Conservation (phyloP, 768 basidiomycete species). For the Boletus vermiculosoides region DNA sequence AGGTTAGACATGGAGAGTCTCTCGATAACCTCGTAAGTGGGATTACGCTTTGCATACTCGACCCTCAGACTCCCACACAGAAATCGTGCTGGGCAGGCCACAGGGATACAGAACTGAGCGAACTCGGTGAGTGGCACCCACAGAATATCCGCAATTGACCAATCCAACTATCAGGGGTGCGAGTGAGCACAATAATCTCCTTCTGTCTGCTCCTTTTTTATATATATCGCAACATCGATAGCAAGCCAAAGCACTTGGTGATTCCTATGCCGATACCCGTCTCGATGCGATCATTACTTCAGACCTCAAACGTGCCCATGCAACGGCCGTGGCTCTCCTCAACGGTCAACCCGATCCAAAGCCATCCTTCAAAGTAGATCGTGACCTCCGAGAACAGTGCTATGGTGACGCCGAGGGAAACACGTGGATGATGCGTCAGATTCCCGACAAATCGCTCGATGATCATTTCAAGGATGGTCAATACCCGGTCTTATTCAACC, state of each 20-base stretch:
- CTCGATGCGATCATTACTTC: slow-evolving; percentile 66
- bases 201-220: background rate
- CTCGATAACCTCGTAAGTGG: slow-evolving; percentile 65
- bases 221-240: slow-evolving; percentile 20
- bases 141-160: background rate
- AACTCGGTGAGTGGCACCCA: slow-evolving; percentile 55
- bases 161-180: slow-evolving; percentile 45
- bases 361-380: slow-evolving; percentile 47
- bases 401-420: slow-evolving; percentile 73
- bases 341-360: slow-evolving; percentile 47
- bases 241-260: slow-evolving; percentile 67
- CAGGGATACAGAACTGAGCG: slow-evolving; percentile 69
- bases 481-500: slow-evolving; percentile 48
- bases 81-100: slow-evolving; percentile 69
- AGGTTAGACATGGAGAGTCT: slow-evolving; percentile 80
- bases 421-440: slow-evolving; percentile 35
- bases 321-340: slow-evolving; percentile 58
- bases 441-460: slow-evolving; percentile 33
- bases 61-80: slow-evolving; percentile 25
- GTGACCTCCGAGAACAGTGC: slow-evolving; percentile 62
- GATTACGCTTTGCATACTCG: too few relatives aligned
- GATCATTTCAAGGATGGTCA: slow-evolving; percentile 52
- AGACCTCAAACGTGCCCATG: slow-evolving; percentile 59
- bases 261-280: slow-evolving; percentile 44
- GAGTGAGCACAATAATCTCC: slow-evolving; percentile 34